Conservation (phyloP, 225 moss, liverwort and hornwort genomes). For the Straminergon stramineum region DNA sequence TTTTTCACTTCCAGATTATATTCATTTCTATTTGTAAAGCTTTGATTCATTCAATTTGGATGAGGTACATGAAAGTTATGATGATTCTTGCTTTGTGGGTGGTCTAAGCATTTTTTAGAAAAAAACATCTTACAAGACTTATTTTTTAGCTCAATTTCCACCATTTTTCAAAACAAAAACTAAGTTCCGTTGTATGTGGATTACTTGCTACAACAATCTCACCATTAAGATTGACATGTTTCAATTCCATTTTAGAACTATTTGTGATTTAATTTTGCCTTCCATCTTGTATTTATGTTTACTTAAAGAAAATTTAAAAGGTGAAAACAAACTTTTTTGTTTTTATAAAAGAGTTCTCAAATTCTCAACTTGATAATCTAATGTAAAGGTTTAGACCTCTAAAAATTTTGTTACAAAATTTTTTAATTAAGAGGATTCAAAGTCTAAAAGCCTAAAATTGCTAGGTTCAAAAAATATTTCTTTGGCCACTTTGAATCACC, state of each 20-base stretch:
- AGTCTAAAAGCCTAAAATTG: background rate
- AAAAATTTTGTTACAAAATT: background rate
- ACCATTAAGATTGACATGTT: background rate
- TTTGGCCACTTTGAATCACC: background rate
- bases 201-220: rapidly evolving
- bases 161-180: background rate
- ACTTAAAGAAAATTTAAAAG: too few relatives aligned
- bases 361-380: background rate
- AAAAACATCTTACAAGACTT: rapidly evolving
- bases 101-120: rapidly evolving
- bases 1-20: background rate
- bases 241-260: background rate
- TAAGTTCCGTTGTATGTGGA: rapidly evolving
- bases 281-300: background rate
- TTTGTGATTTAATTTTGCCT: background rate
- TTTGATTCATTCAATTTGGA: background rate
- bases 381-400: background rate
- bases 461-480: background rate
- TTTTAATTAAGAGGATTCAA: background rate
- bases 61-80: background rate
- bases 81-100: rapidly evolving
- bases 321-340: background rate
- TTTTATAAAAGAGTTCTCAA: rapidly evolving
- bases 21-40: background rate
- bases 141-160: rapidly evolving